Percentiles rank a stretch among this genome's conserved stretches.
Evolutionary conservation across 2,329 filamentous ascomycete genomes (phyloP).

Genomic region (Akanthomyces muscarius): DNA sequence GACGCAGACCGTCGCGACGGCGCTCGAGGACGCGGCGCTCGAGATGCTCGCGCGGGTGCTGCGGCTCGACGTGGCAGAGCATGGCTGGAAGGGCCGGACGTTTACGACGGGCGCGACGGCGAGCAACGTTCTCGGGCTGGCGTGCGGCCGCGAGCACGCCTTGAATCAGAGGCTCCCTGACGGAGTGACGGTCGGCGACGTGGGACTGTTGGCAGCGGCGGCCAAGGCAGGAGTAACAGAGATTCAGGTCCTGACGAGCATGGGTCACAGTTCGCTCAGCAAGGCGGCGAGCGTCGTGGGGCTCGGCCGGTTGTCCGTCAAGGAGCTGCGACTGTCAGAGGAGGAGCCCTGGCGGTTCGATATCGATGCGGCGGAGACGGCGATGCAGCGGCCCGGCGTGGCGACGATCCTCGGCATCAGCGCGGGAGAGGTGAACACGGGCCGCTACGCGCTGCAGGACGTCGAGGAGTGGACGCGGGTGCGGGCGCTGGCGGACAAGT

Average conservation of each 20-base stretch:
- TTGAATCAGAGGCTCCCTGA: conserved; percentile 37
- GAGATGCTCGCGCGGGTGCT: conserved; percentile 66
- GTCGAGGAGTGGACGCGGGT: conserved; percentile 58
- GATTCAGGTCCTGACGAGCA: conserved; percentile 74
- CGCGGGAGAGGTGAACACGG: conserved; percentile 87
- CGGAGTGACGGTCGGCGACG: conserved; percentile 55
- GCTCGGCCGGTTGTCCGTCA: conserved; percentile 66
- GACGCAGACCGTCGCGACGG: conserved; percentile 68
- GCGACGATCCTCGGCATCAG: conserved; percentile 79
- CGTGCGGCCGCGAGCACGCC: conserved; percentile 60
- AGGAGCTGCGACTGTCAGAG: conserved; percentile 49
- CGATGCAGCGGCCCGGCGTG: conserved; percentile 48
- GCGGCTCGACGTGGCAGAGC: conserved; percentile 42
- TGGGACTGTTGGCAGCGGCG: conserved; percentile 67
- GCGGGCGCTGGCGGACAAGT: conserved; percentile 64
- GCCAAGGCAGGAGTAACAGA: conserved; percentile 57
- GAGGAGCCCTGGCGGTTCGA: conserved; percentile 67
- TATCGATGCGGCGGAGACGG: conserved; percentile 57
- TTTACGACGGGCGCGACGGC: conserved; percentile 64
- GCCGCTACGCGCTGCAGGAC: conserved; percentile 64
- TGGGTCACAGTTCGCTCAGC: conserved; percentile 76
- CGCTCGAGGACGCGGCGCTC: conserved; percentile 70
- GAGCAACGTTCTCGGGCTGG: conserved; percentile 76
- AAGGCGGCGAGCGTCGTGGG: conserved; percentile 84
- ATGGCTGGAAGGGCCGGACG: conserved; percentile 52